A percentile compares a stretch with the other conserved stretches of the same genome.
Evolutionary conservation across 495 filamentous ascomycete genomes (phyloP).

Genomic region (Astrocystis sublimbata): DNA sequence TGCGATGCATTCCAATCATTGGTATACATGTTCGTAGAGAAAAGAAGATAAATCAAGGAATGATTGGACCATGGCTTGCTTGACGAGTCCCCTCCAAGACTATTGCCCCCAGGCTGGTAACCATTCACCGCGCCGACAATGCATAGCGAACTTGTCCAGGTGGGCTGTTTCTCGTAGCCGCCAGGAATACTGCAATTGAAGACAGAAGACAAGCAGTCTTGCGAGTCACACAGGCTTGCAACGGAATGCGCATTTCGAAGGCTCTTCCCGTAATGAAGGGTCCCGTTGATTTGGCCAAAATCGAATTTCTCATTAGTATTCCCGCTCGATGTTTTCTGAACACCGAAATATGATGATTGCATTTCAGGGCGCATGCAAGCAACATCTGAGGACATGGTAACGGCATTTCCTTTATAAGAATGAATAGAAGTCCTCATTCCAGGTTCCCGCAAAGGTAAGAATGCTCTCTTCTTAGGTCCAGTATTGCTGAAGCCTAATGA

Average conservation of each 20-base stretch:
- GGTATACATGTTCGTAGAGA: background rate
- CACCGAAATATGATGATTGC: background rate
- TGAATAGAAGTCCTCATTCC: background rate
- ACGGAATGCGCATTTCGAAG: conserved; percentile 4
- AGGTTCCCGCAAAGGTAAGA: background rate
- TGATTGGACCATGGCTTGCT: background rate
- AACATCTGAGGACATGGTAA: background rate
- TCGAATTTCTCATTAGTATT: too few species aligned
- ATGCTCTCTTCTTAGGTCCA: background rate
- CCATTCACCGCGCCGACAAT: background rate
- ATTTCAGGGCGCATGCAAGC: conserved; percentile 14
- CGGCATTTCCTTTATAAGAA: background rate
- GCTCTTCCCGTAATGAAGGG: background rate
- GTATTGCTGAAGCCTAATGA: background rate
- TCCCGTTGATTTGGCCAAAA: background rate
- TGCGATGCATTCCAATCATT: background rate
- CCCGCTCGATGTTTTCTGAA: background rate
- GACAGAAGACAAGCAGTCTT: background rate
- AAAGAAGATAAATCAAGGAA: background rate
- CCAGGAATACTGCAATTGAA: background rate
- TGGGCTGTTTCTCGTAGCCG: background rate
- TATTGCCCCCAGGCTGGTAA: background rate
- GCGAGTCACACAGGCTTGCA: background rate
- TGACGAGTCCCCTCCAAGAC: background rate
- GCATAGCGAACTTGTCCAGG: background rate